A percentile compares a stretch with the other conserved stretches of the same genome.
Evolutionary conservation across 805 yeast species (phyloP).

Genomic region (Metschnikowia koreensis): DNA sequence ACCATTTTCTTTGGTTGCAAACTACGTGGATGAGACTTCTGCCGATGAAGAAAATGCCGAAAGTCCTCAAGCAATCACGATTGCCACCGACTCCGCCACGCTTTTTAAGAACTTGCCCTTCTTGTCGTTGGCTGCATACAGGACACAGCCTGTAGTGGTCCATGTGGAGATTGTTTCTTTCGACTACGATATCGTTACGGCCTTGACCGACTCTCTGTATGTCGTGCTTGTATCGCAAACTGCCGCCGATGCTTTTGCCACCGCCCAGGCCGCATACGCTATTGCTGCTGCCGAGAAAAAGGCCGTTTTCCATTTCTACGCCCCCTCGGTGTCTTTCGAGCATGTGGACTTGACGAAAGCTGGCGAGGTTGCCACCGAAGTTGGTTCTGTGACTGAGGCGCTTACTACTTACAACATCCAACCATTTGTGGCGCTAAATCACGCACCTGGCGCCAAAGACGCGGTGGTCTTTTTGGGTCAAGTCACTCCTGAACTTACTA

Average conservation of each 20-base stretch:
- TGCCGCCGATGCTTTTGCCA: slow-evolving; percentile 49
- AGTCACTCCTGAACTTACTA: slow-evolving; percentile 42
- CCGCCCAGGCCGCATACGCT: slow-evolving; percentile 57
- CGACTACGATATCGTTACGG: slow-evolving; percentile 70
- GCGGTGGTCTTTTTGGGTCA: slow-evolving; percentile 67
- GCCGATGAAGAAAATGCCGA: slow-evolving; percentile 11
- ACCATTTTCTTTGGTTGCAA: slow-evolving; percentile 47
- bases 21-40: slow-evolving; percentile 21
- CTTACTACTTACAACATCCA: slow-evolving; percentile 24
- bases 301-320: slow-evolving; percentile 74
- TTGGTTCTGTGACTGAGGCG: slow-evolving; percentile 21
- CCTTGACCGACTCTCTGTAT: slow-evolving; percentile 67
- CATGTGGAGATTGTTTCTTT: slow-evolving; percentile 56
- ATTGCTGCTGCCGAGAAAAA: slow-evolving; percentile 47
- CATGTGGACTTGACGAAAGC: slow-evolving; percentile 12
- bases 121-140: slow-evolving; percentile 41
- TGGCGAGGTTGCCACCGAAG: background rate
- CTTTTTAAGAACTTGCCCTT: slow-evolving; percentile 61
- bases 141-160: slow-evolving; percentile 48
- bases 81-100: slow-evolving; percentile 52
- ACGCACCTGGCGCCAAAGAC: slow-evolving; percentile 37
- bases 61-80: slow-evolving; percentile 30
- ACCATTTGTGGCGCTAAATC: slow-evolving; percentile 32
- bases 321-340: slow-evolving; percentile 22
- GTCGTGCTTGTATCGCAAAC: slow-evolving; percentile 67